phyloP scores from a whole-genome alignment of 1,284 basidiomycete species.

The Leucoagaricus sp. region DNA sequence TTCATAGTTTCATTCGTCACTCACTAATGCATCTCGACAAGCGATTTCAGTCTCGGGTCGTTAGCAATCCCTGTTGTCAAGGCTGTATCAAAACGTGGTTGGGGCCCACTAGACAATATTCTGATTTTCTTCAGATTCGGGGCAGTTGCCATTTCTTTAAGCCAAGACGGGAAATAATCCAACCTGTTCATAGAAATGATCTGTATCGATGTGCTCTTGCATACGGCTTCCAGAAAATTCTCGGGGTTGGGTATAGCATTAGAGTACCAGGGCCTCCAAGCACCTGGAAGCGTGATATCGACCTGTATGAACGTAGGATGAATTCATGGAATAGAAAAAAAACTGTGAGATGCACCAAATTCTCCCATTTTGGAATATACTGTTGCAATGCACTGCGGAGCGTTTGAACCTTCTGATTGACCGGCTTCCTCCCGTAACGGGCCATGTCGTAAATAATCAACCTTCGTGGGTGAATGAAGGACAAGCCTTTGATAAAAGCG shows the following conservation, averaged over 20 bases:
- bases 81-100: not conserved
- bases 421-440: not conserved
- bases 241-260: not conserved
- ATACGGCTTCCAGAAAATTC: not conserved
- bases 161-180: not conserved
- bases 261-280: not conserved
- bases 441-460: conserved; percentile 15
- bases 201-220: not conserved
- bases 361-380: conserved; percentile 21
- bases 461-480: conserved; percentile 17
- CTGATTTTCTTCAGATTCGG: not conserved
- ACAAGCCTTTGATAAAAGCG: conserved; percentile 21
- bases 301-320: too few species aligned
- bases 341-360: conserved; percentile 7
- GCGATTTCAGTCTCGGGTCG: not conserved
- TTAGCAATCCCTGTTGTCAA: not conserved
- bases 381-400: conserved; percentile 12
- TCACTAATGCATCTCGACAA: not conserved
- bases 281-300: not conserved
- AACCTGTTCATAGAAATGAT: not conserved
- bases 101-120: not conserved
- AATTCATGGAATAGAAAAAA: too few species aligned
- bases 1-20: not conserved
- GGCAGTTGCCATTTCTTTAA: not conserved
- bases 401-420: conserved; percentile 13